Evolutionary conservation across 805 yeast species (phyloP), one percentile per base, ranked within the genome.

Genomic region (Naumovozyma castellii): DNA sequence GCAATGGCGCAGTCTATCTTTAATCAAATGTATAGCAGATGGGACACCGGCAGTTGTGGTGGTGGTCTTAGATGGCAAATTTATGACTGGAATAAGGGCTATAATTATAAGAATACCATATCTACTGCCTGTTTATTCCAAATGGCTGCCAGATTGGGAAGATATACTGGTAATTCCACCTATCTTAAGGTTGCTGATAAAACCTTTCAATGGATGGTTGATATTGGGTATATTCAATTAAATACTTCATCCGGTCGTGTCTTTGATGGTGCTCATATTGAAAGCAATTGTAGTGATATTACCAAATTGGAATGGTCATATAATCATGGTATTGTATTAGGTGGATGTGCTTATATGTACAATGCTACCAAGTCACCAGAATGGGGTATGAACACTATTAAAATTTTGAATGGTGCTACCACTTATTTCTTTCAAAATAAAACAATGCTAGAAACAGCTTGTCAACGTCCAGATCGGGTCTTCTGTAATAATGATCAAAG

Each of bases 1-100:
- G 59, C 72, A 16, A 60, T 76, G 59, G 69, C 76, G 0, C 77
- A 74, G 53, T 81, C 81, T 9, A 67, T 74, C 8, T 76, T 69
- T 55, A 69, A 75, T 42, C 68, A 78, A 15, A 69, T 78, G 70
- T 65, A 68, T 45, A 56, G 68, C 2, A 67, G 84, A 48, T 78
- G 84, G 84, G 84, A 78, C 50, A 43, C 52, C 3, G 52, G 46
- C 1, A 56, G 65, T 39, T 78, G 84, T 53, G 68, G 67, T 18
- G 85, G 85, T 40, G 84, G 84, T 3, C 57, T 78, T 34, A 71
- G 84, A 65, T 79, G 84, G 85, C 85, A 77, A 59, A 78, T 76
- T 44, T 72, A 75, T 56, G 61, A 72, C 18, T 67, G 76, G 72
- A 73, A 72, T 49, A 64, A 74, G 13, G 84, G 84, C 34, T 78